Evolutionary conservation across 768 basidiomycete genomes (phyloP).

Genomic region (Arthromyces matolae): DNA sequence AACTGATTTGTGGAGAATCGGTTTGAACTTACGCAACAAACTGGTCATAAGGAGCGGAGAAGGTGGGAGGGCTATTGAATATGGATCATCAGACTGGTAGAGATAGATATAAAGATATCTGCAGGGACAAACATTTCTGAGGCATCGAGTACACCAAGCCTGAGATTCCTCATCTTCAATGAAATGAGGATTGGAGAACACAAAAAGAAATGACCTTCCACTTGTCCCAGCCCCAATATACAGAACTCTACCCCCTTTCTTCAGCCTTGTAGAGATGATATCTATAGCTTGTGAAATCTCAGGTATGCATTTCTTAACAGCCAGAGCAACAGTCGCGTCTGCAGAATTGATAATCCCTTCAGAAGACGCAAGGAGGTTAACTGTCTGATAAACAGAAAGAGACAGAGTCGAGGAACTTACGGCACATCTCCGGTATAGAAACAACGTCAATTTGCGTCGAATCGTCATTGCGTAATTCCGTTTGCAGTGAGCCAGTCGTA

Average conservation of each 20-base stretch:
- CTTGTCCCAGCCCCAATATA: constrained; percentile 36
- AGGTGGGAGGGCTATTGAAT: constrained; percentile 23
- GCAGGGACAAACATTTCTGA: constrained; percentile 22
- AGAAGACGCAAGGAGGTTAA: not conserved
- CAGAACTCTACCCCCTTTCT: constrained; percentile 27
- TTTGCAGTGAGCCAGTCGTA: constrained; percentile 21
- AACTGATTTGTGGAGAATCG: not conserved
- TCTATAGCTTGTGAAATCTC: constrained; percentile 28
- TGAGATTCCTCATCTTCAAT: constrained; percentile 3
- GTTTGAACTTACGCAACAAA: constrained; percentile 22
- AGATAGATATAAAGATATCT: not conserved
- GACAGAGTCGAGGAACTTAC: constrained; percentile 11
- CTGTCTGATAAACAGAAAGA: not conserved
- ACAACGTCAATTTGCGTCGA: constrained; percentile 27
- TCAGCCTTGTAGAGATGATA: constrained; percentile 24
- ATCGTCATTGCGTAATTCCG: constrained; percentile 23
- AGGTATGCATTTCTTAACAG: constrained; percentile 25
- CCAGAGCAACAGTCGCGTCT: constrained; percentile 24
- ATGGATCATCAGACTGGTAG: not conserved
- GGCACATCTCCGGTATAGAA: constrained; percentile 28
- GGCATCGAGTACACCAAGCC: constrained; percentile 31
- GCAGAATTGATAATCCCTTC: constrained; percentile 29
- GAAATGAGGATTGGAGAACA: not conserved
- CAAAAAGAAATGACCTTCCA: constrained; percentile 21
- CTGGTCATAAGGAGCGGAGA: constrained; percentile 21